A percentile compares a stretch with the other conserved stretches of the same genome.
Conservation (phyloP, 371 early-diverging fungal genomes). For the Chytridium lagenaria region DNA sequence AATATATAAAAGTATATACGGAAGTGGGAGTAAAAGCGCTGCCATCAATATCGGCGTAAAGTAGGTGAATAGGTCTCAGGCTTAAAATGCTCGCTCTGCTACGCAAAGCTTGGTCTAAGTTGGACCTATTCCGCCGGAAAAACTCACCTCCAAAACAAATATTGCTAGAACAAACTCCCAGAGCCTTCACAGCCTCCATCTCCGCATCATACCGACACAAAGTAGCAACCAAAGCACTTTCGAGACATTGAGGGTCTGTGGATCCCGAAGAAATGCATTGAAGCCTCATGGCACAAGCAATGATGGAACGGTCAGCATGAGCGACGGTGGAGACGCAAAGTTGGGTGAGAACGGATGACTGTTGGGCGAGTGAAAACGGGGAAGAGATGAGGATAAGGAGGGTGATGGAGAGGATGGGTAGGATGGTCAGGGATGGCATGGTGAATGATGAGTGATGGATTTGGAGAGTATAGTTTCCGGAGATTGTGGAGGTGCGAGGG, state of each 20-base stretch:
- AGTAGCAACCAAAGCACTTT: neutral
- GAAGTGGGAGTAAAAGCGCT: no score
- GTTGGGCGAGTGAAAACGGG: neutral
- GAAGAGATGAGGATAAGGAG: neutral
- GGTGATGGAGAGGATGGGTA: neutral
- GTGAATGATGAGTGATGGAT: neutral
- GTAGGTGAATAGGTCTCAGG: no score
- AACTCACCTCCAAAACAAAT: no score
- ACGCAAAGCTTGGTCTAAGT: neutral
- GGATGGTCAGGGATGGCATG: neutral
- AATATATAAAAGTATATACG: no score
- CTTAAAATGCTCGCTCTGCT: no score
- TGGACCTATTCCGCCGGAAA: neutral
- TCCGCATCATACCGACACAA: neutral
- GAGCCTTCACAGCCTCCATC: neutral
- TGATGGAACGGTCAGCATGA: neutral
- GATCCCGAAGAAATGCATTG: neutral
- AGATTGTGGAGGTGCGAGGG: no score
- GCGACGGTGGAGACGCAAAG: neutral
- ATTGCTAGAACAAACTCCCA: neutral
- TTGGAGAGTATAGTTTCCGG: no score
- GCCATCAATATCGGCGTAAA: no score
- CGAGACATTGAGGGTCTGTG: neutral
- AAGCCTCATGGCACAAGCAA: neutral
- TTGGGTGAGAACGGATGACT: neutral